A percentile compares a stretch with the other conserved stretches of the same genome.
phyloP scores from a whole-genome alignment of 306 rosid genomes.

The Luffa aegyptiaca region DNA sequence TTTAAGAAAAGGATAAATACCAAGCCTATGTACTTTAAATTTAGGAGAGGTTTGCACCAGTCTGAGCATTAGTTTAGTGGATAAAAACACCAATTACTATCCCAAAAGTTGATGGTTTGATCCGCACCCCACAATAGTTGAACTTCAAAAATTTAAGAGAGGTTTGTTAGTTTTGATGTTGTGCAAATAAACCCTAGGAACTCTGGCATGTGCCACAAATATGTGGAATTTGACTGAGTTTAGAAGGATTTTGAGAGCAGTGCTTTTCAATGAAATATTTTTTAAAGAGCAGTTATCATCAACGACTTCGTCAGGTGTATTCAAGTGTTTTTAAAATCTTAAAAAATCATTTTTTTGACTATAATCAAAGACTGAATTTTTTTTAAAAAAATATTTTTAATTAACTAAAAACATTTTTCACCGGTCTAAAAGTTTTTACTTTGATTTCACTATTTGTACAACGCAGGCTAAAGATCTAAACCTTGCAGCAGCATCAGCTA shows the following conservation, averaged over 20 bases:
- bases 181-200: background rate
- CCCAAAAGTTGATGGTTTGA: too few relatives aligned
- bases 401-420: background rate
- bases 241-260: background rate
- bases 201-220: background rate
- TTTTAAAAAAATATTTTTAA: background rate
- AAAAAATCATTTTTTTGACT: background rate
- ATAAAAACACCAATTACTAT: too few relatives aligned
- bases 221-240: background rate
- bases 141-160: too few relatives aligned
- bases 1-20: background rate
- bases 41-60: background rate
- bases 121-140: too few relatives aligned
- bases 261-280: background rate
- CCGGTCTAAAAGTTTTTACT: background rate
- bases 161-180: too few relatives aligned
- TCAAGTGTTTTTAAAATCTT: background rate
- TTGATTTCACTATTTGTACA: background rate
- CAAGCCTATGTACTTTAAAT: background rate
- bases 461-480: slow-evolving; percentile 73
- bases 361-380: background rate
- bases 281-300: background rate
- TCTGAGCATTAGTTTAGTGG: too few relatives aligned
- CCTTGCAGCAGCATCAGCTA: slow-evolving; percentile 73
- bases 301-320: background rate